phyloP scores from a whole-genome alignment of 75 land plant genomes.

The Ceratopteris richardii region DNA sequence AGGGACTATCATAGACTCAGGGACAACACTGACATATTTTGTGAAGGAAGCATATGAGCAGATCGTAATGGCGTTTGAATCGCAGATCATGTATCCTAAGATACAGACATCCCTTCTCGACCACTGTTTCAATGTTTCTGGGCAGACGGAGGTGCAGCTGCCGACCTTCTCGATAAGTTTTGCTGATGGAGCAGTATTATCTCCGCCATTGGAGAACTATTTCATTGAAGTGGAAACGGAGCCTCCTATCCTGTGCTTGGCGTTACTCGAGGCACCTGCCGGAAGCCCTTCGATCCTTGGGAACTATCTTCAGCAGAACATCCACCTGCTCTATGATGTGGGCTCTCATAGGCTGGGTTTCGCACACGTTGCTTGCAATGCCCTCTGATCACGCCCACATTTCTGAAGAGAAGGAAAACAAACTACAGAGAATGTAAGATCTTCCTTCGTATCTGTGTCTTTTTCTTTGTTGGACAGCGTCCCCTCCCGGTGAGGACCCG shows the following conservation, averaged over 20 bases:
- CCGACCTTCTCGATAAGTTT: slow-evolving; percentile 58
- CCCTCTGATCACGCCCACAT: too few relatives aligned
- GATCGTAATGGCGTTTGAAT: slow-evolving; percentile 51
- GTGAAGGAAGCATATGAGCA: slow-evolving; percentile 50
- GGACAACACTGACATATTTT: slow-evolving; percentile 85
- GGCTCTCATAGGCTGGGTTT: slow-evolving; percentile 62
- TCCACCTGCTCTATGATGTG: slow-evolving; percentile 70
- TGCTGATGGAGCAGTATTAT: slow-evolving; percentile 49
- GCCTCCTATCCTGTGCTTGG: slow-evolving; percentile 56
- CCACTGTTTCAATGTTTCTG: slow-evolving; percentile 78
- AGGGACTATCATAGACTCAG: slow-evolving; percentile 88
- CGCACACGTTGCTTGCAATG: slow-evolving; percentile 59
- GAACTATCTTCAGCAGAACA: slow-evolving; percentile 89
- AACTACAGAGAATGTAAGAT: too few relatives aligned
- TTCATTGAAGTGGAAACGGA: slow-evolving; percentile 61
- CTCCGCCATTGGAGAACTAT: slow-evolving; percentile 66
- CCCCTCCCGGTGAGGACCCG: too few relatives aligned
- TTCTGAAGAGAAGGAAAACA: too few relatives aligned
- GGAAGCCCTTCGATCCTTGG: slow-evolving; percentile 64
- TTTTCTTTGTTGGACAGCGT: too few relatives aligned
- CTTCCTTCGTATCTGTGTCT: too few relatives aligned
- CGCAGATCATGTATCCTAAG: slow-evolving; percentile 24
- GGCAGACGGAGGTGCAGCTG: slow-evolving; percentile 34
- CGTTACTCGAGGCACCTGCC: slow-evolving; percentile 47
- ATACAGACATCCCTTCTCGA: slow-evolving; percentile 29